Evolutionary conservation across 1,139 yeast species (phyloP), one percentile per base, ranked within the genome.

Genomic region (Geotrichum carabidarum): DNA sequence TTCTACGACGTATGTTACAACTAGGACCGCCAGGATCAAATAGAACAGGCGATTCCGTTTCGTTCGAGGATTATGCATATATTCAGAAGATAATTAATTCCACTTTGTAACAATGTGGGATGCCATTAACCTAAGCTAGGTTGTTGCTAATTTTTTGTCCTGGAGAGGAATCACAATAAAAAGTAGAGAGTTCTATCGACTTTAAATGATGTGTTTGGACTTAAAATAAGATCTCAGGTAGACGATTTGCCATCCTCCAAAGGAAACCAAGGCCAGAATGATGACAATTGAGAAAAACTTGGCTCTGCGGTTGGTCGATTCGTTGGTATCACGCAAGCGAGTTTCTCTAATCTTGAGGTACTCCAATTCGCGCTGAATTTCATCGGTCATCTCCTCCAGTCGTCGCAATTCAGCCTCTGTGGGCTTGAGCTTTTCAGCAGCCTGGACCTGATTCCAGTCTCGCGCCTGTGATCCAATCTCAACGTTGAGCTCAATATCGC

Each of bases 391-490:
- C 67, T 86, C 95, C 70, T 88, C 91, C 58, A 91, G 67, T 53
- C 87, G 83, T 70, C 91, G 83, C 70, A 93, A 78, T 65, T 88
- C 95, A 54, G 90, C 83, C 72, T 93, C 99, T 49, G 85, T 82
- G 11, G 99, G 98, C 74, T 86, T 88, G 72, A 93, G 82, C 69
- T 89, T 88, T 72, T 91, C 98, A 48, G 87, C 81, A 42, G 96
- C 91, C 75, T 91, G 97, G 60, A 90, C 77, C 31, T 94, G 90
- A 68, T 89, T 89, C 98, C 98, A 93, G 73, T 93, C 98, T 72
- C 98, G 84, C 41, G 98, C 98, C 64, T 91, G 89, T 54, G 97
- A 87, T 36, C 99, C 99, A 61, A 91, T 84, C 71, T 93, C 98
- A 57, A 93, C 86, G 62, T 91, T 97, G 66, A 93, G 77, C 68